Evolutionary conservation across 345 rosid species (phyloP).

Genomic region (Cardiospermum halicacabum): DNA sequence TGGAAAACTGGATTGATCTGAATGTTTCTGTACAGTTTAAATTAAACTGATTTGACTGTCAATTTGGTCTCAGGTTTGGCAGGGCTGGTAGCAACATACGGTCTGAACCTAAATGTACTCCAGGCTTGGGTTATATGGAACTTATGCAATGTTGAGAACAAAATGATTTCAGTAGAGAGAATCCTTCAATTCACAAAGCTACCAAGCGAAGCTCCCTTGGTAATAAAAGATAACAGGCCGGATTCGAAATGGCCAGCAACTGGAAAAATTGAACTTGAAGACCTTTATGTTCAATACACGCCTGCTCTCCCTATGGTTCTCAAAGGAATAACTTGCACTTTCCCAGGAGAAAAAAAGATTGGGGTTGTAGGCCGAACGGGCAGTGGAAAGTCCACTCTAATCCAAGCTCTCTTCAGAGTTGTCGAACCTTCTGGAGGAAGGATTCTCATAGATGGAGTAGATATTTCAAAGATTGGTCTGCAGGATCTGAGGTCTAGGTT

Average conservation of each 20-base stretch:
- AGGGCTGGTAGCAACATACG: constrained; percentile 59
- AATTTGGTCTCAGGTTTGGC: constrained; percentile 48
- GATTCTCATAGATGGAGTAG: constrained; percentile 72
- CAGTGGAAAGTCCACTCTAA: constrained; percentile 85
- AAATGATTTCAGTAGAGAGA: constrained; percentile 77
- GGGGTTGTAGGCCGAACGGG: constrained; percentile 94
- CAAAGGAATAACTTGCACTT: constrained; percentile 56
- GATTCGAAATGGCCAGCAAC: constrained; percentile 47
- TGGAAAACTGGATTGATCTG: not conserved
- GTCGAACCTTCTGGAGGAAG: constrained; percentile 75
- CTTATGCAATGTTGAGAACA: constrained; percentile 69
- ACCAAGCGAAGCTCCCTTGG: constrained; percentile 51
- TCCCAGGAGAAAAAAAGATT: constrained; percentile 62
- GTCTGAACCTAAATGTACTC: constrained; percentile 60
- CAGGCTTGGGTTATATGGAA: constrained; percentile 84
- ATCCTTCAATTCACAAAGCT: constrained; percentile 54
- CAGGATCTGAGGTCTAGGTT: constrained; percentile 76
- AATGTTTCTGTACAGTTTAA: not conserved
- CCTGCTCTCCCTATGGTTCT: constrained; percentile 57
- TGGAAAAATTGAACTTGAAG: constrained; percentile 45
- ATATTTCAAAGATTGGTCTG: constrained; percentile 64
- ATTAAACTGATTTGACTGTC: constrained; percentile 3
- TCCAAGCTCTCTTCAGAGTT: constrained; percentile 78
- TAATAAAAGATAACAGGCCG: constrained; percentile 37
- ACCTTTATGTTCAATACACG: constrained; percentile 48